A percentile compares a stretch with the other conserved stretches of the same genome.
phyloP scores from a whole-genome alignment of 140 eudicot species.

The Cichorium intybus region DNA sequence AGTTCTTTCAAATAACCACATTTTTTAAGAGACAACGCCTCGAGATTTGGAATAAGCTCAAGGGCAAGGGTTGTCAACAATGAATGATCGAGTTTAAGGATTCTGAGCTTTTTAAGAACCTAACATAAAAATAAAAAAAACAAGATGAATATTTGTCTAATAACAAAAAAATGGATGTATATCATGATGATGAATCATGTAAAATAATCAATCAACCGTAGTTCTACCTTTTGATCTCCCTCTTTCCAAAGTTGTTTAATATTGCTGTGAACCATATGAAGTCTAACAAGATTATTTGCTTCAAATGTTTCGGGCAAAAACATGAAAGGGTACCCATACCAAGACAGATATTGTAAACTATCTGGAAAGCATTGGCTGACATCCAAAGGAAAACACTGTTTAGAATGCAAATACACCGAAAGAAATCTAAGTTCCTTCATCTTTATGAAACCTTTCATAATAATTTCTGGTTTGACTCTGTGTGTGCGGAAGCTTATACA shows the following conservation, averaged over 20 bases:
- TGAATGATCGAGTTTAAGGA: background rate
- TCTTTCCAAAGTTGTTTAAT: background rate
- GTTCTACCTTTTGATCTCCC: background rate
- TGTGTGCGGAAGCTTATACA: no score
- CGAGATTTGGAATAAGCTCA: no score
- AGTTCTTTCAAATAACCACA: conserved; percentile 2
- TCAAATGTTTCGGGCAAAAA: background rate
- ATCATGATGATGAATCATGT: no score
- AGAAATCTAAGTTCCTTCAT: no score
- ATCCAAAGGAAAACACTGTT: no score
- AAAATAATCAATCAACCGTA: no score
- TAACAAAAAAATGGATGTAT: background rate
- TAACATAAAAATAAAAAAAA: background rate
- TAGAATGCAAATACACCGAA: background rate
- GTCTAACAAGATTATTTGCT: background rate
- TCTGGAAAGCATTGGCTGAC: background rate
- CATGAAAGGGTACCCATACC: background rate
- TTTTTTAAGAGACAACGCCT: no score
- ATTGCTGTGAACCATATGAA: no score
- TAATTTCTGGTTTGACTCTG: no score
- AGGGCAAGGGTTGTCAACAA: background rate
- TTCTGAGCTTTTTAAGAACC: conserved; percentile 9
- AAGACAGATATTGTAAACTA: conserved; percentile 2
- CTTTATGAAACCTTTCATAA: no score
- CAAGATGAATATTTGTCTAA: background rate